Evolutionary conservation across 495 filamentous ascomycete species (phyloP), one percentile per base, ranked within the genome.

Genomic region (Trichocladium antarcticum): DNA sequence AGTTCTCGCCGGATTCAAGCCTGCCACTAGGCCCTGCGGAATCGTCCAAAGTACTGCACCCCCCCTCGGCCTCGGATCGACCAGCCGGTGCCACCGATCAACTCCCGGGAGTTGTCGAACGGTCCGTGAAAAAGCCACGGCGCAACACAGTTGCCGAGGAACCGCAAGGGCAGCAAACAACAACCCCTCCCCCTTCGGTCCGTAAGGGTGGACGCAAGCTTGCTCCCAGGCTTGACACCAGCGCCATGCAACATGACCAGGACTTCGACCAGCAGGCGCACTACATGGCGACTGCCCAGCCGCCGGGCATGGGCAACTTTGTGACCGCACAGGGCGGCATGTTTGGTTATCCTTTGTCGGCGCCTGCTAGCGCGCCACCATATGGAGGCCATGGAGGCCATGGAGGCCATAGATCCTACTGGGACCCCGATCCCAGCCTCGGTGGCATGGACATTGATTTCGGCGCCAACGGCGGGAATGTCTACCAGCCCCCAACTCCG

Each of bases 331-430:
- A 65, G 29, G 60, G 55, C 34, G 69, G 73, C 42, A 62, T 74
- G 58, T 87, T 89, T 56, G 76, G 78, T 22, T 81, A 87, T 53
- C 77, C 76, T 10, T 74, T 83, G 49, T 77, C 84, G 2, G 83
- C 84, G 27, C 80, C 87, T 1, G 77, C 82, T 32, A 74, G 79
- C 6, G 84, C 81, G 17, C 79, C 83, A 8, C 74, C 75, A 43
- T 82, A 82, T 48, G 74, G 74, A 6, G 78, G 82, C 52, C 74
- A 81, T 35, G 76, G 79, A 45, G n/a, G n/a, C n/a, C n/a, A 82
- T 48, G 74, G 74, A 6, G 78, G 82, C 52, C 74, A 81, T 35
- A 77, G 79, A 45, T 62, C 82, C 21, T 88, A 89, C 59, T 92
- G 85, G 85, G 87, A 89, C 50, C 70, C 82, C 12, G 74, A 79